These are phyloP conservation scores for Candida mesenterica DNA, from an alignment of 1,139 yeast genomes.

Conservation along the genomic window DNA sequence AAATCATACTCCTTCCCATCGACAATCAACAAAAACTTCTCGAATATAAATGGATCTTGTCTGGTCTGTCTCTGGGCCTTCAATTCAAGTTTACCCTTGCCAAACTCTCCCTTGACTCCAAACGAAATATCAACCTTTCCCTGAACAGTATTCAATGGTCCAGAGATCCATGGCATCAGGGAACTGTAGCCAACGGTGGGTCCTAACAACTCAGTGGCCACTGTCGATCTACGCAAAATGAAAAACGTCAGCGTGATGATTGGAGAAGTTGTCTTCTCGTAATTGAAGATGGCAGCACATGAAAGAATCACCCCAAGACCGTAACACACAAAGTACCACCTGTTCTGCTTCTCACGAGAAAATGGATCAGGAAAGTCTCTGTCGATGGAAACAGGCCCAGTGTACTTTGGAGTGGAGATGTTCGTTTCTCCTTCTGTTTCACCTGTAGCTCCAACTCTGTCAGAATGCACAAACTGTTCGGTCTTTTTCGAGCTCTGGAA, in stretches of 20 bases:
- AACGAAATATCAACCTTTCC: conserved; percentile 77
- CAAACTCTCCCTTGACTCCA: conserved; percentile 62
- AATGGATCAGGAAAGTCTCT: conserved; percentile 76
- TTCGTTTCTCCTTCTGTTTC: background rate
- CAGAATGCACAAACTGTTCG: no score
- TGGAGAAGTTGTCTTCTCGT: conserved; percentile 88
- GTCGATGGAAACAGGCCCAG: conserved; percentile 54
- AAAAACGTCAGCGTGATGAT: conserved; percentile 84
- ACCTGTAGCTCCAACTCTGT: no score
- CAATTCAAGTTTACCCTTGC: conserved; percentile 50
- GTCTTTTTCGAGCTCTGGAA: conserved; percentile 5
- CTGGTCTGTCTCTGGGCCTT: conserved; percentile 60
- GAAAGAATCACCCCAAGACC: conserved; percentile 63
- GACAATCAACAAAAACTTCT: conserved; percentile 55
- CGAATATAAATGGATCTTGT: conserved; percentile 56
- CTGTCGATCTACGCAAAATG: conserved; percentile 73
- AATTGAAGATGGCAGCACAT: conserved; percentile 76
- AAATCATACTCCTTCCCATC: conserved; percentile 42
- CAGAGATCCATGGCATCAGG: conserved; percentile 86
- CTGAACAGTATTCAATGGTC: conserved; percentile 76
- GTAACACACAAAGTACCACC: conserved; percentile 58
- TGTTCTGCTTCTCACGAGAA: conserved; percentile 48
- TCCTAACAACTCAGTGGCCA: conserved; percentile 68
- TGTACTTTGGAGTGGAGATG: conserved; percentile 5
- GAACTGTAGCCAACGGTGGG: conserved; percentile 67